phyloP scores from a whole-genome alignment of 139 green algal genomes.

The Spirogloea muscicola region DNA sequence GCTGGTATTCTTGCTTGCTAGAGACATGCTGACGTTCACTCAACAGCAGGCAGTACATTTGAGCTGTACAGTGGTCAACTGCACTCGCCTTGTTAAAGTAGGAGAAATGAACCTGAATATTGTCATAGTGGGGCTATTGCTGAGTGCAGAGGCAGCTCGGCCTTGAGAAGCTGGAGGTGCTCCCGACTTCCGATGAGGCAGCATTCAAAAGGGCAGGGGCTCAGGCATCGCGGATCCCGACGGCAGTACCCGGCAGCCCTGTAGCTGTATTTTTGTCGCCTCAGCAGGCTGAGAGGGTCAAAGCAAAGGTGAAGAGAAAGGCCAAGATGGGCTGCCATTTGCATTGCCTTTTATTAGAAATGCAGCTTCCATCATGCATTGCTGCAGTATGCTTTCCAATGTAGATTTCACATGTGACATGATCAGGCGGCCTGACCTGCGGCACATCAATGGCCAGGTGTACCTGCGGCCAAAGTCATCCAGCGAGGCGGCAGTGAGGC shows the following conservation, averaged over 20 bases:
- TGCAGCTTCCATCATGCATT: too few species aligned
- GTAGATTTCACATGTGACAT: too few species aligned
- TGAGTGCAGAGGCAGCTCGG: slow-evolving; percentile 16
- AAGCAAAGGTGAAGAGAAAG: too few species aligned
- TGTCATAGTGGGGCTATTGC: not conserved
- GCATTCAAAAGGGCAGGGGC: not conserved
- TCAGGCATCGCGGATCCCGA: not conserved
- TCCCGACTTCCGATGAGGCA: not conserved
- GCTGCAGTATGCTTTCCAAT: too few species aligned
- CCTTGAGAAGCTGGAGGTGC: slow-evolving; percentile 11
- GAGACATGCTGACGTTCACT: not conserved
- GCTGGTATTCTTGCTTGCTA: not conserved
- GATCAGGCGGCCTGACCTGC: too few species aligned
- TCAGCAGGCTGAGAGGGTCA: too few species aligned
- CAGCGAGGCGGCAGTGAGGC: too few species aligned
- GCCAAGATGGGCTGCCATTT: too few species aligned
- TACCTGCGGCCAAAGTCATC: too few species aligned
- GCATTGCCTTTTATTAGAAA: too few species aligned
- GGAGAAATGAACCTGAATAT: too few species aligned
- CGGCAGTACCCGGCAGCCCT: slow-evolving; percentile 6
- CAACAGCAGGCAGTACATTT: not conserved
- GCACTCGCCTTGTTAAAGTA: not conserved
- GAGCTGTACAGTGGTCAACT: not conserved
- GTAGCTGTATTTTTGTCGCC: not conserved
- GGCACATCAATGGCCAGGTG: too few species aligned